Evolutionary conservation across 129 eudicot species (phyloP).

Genomic region (Dittrichia graveolens): DNA sequence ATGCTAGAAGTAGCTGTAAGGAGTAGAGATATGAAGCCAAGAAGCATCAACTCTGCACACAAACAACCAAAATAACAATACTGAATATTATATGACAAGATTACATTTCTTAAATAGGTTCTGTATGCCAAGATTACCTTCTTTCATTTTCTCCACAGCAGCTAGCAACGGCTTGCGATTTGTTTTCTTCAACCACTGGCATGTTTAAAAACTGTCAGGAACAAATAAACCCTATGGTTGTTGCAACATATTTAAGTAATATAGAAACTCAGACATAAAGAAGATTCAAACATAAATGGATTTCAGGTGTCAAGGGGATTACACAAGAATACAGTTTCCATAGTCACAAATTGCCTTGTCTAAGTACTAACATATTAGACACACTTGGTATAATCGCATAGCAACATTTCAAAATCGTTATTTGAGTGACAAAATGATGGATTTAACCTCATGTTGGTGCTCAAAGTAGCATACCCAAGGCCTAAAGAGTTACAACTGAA

Average conservation of each 20-base stretch:
- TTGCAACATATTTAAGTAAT: conserved; percentile 11
- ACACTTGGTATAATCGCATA: not conserved
- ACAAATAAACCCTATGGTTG: conserved; percentile 12
- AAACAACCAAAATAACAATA: conserved; percentile 24
- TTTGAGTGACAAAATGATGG: not conserved
- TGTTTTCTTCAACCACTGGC: conserved; percentile 91
- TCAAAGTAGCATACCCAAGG: conserved; percentile 10
- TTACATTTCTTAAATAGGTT: not conserved
- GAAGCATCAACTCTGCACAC: conserved; percentile 95
- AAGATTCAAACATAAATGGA: conserved; percentile 1
- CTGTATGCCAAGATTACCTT: conserved; percentile 52
- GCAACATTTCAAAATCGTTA: not conserved
- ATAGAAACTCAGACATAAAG: not conserved
- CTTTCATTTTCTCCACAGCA: conserved; percentile 98
- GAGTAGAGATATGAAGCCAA: conserved; percentile 96
- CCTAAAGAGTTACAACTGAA: conserved; percentile 1
- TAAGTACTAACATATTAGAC: conserved; percentile 1
- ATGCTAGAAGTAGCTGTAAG: conserved; percentile 93
- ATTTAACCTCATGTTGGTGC: conserved; percentile 15
- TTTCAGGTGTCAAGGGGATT: conserved; percentile 7
- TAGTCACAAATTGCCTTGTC: not conserved
- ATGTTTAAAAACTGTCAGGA: conserved; percentile 20
- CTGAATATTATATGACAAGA: not conserved
- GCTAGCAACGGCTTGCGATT: conserved; percentile 90
- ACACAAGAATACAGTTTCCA: conserved; percentile 15